Evolutionary conservation across 805 yeast species (phyloP).

Genomic region (Ogataea ramenticola): DNA sequence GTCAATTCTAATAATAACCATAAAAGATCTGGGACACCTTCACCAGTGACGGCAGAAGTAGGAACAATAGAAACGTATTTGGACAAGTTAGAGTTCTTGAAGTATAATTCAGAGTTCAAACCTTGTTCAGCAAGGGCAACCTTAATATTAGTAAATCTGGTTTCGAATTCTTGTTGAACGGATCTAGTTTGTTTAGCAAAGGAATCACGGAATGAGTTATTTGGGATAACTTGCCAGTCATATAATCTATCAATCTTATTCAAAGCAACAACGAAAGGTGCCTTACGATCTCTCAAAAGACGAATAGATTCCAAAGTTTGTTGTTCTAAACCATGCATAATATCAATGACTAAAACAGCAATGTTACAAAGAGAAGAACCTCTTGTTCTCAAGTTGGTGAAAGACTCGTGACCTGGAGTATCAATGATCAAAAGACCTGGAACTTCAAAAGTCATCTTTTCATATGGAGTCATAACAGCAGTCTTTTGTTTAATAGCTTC

Average conservation of each 20-base stretch:
- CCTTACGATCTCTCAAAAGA: constrained; percentile 90
- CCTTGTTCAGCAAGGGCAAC: constrained; percentile 96
- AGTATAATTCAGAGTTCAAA: constrained; percentile 92
- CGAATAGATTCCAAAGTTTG: constrained; percentile 94
- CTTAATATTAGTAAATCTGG: constrained; percentile 76
- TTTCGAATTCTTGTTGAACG: constrained; percentile 89
- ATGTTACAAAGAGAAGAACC: constrained; percentile 99
- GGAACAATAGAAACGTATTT: constrained; percentile 95
- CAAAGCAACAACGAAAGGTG: constrained; percentile 95
- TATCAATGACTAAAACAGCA: constrained; percentile 96
- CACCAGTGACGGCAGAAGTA: constrained; percentile 98
- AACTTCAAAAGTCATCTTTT: constrained; percentile 81
- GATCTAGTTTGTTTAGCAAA: constrained; percentile 72
- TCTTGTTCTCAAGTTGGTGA: constrained; percentile 94
- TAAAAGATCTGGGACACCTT: constrained; percentile 98
- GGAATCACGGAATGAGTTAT: constrained; percentile 94
- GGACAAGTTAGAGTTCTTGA: constrained; percentile 88
- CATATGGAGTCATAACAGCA: constrained; percentile 80
- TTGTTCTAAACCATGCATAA: constrained; percentile 98
- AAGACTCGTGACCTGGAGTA: constrained; percentile 99
- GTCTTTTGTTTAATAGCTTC: constrained; percentile 90
- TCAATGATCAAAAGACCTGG: constrained; percentile 96
- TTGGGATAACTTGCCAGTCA: constrained; percentile 87
- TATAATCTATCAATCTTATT: constrained; percentile 97
- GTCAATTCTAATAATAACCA: constrained; percentile 93